A percentile compares a stretch with the other conserved stretches of the same genome.
phyloP scores from a whole-genome alignment of 257 asterid species.

The Nicotiana paniculata region DNA sequence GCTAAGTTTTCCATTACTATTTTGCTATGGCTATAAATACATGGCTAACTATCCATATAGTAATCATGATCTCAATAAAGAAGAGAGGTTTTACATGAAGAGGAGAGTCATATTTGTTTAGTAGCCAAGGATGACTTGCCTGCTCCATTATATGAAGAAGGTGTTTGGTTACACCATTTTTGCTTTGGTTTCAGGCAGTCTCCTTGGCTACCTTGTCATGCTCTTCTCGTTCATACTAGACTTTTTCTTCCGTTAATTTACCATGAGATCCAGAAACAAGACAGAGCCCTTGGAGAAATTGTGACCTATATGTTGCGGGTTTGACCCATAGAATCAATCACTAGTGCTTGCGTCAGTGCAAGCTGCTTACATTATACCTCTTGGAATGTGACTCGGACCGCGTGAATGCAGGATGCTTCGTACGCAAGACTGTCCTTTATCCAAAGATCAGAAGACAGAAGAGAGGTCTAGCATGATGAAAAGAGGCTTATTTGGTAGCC shows the following conservation, averaged over 20 bases:
- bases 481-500: neutral
- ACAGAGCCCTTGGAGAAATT: no score
- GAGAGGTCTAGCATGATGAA: neutral
- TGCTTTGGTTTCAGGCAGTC: neutral
- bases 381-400: no score
- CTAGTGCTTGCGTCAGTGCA: no score
- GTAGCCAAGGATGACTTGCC: slow-evolving; percentile 10
- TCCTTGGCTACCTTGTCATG: slow-evolving; percentile 7
- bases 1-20: neutral
- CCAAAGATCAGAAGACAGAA: neutral
- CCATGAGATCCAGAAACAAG: no score
- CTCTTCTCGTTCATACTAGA: slow-evolving; percentile 3
- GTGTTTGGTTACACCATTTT: neutral
- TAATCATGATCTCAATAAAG: neutral
- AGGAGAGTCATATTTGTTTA: neutral
- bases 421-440: no score
- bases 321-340: no score
- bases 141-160: neutral
- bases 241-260: neutral
- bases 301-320: no score
- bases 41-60: neutral
- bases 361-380: no score
- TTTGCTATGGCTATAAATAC: neutral
- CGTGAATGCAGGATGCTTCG: no score
- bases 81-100: neutral